Evolutionary conservation across 495 filamentous ascomycete genomes (phyloP).

Genomic region (Neurospora sublineolata): DNA sequence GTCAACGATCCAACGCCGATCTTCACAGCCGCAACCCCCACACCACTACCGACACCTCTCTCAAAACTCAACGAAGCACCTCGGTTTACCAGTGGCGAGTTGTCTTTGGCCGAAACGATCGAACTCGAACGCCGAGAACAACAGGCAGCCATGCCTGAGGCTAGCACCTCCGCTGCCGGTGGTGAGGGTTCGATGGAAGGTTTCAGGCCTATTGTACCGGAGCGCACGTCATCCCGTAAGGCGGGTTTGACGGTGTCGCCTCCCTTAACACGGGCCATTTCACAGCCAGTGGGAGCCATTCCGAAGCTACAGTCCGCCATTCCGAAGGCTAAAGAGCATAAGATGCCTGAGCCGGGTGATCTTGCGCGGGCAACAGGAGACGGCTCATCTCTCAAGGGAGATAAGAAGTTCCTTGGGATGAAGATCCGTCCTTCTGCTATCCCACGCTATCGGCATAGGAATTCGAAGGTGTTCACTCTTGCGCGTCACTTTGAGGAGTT

Average conservation of each 20-base stretch:
- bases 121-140: slow-evolving; percentile 37
- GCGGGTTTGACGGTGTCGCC: slow-evolving; percentile 42
- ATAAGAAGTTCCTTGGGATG: slow-evolving; percentile 62
- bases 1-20: slow-evolving; percentile 3
- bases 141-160: slow-evolving; percentile 19
- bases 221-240: slow-evolving; percentile 33
- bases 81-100: neutral
- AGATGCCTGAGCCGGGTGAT: slow-evolving; percentile 19
- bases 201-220: slow-evolving; percentile 11
- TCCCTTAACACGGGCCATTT: slow-evolving; percentile 56
- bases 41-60: neutral
- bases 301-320: slow-evolving; percentile 22
- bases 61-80: neutral
- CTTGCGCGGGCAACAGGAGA: slow-evolving; percentile 17
- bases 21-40: neutral
- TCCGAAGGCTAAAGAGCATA: slow-evolving; percentile 28
- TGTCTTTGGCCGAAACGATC: slow-evolving; percentile 36
- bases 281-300: slow-evolving; percentile 45
- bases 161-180: slow-evolving; percentile 6
- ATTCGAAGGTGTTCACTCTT: slow-evolving; percentile 70
- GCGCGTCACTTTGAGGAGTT: slow-evolving; percentile 95
- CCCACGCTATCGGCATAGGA: slow-evolving; percentile 68
- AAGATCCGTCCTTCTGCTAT: slow-evolving; percentile 66
- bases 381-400: slow-evolving; percentile 33
- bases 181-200: slow-evolving; percentile 8